These are phyloP conservation scores for Diospyros lotus DNA, from an alignment of 148 eudicot genomes.

Conservation along the genomic window DNA sequence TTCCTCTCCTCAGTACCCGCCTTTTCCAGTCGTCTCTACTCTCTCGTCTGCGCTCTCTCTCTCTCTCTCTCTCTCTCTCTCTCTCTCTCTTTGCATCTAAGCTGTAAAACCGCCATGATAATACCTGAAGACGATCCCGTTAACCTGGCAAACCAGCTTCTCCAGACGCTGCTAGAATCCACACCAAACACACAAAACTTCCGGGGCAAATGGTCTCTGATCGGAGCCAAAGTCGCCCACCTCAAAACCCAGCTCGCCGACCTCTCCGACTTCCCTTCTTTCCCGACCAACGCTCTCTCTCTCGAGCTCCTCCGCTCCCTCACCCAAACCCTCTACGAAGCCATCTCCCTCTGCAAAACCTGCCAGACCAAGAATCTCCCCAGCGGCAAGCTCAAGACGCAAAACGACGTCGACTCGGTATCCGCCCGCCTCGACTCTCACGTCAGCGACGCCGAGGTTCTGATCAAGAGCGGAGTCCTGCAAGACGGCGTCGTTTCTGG, in stretches of 20 bases:
- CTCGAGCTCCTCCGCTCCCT: slow-evolving; percentile 41
- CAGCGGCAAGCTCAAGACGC: slow-evolving; percentile 69
- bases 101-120: slow-evolving; percentile 34
- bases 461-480: slow-evolving; percentile 40
- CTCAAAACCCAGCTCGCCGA: slow-evolving; percentile 42
- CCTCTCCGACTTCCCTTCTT: slow-evolving; percentile 25
- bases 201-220: slow-evolving; percentile 61
- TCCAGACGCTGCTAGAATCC: slow-evolving; percentile 37
- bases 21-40: background rate
- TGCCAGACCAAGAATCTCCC: slow-evolving; percentile 35
- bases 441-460: slow-evolving; percentile 45
- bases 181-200: slow-evolving; percentile 42
- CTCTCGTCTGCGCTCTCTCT: background rate
- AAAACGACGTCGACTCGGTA: slow-evolving; percentile 62
- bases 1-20: background rate
- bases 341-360: slow-evolving; percentile 36
- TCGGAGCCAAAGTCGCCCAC: slow-evolving; percentile 49
- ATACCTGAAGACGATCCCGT: slow-evolving; percentile 20
- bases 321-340: slow-evolving; percentile 39
- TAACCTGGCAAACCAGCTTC: slow-evolving; percentile 17
- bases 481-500: slow-evolving; percentile 11
- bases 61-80: background rate
- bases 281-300: slow-evolving; percentile 32
- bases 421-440: slow-evolving; percentile 43
- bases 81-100: slow-evolving; percentile 5